Conservation (phyloP, 2,329 filamentous ascomycete species). For the Lojkania enalia region DNA sequence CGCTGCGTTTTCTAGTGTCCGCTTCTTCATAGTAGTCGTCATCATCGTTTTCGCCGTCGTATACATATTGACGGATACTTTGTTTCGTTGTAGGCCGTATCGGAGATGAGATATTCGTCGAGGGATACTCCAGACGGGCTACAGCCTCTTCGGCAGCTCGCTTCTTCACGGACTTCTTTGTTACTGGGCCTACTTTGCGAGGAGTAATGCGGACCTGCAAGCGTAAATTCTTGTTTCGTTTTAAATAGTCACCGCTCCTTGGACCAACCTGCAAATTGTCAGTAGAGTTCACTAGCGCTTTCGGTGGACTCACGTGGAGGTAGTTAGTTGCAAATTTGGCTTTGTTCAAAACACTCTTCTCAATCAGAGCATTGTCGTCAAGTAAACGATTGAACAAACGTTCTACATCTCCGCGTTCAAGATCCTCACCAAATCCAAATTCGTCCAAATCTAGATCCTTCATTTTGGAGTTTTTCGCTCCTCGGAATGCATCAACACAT, state of each 20-base stretch:
- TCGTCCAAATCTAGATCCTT: constrained; percentile 59
- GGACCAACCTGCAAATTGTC: constrained; percentile 41
- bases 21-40: constrained; percentile 28
- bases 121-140: constrained; percentile 56
- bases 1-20: constrained; percentile 21
- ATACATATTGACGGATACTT: constrained; percentile 32
- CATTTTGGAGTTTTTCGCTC: constrained; percentile 64
- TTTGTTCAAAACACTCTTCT: constrained; percentile 68
- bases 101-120: constrained; percentile 70
- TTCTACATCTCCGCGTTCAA: constrained; percentile 77
- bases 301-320: constrained; percentile 59
- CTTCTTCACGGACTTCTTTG: constrained; percentile 31
- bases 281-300: constrained; percentile 14
- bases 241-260: constrained; percentile 52
- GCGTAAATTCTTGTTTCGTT: constrained; percentile 44
- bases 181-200: constrained; percentile 17
- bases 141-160: constrained; percentile 22
- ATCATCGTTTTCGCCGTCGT: constrained; percentile 31
- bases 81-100: constrained; percentile 52
- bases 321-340: constrained; percentile 75
- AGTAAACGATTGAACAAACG: constrained; percentile 79
- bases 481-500: constrained; percentile 82
- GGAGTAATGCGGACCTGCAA: constrained; percentile 59
- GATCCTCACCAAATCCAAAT: constrained; percentile 67
- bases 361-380: constrained; percentile 71